A percentile compares a stretch with the other conserved stretches of the same genome.
phyloP scores from a whole-genome alignment of 306 rosid genomes.

The Vicia villosa region DNA sequence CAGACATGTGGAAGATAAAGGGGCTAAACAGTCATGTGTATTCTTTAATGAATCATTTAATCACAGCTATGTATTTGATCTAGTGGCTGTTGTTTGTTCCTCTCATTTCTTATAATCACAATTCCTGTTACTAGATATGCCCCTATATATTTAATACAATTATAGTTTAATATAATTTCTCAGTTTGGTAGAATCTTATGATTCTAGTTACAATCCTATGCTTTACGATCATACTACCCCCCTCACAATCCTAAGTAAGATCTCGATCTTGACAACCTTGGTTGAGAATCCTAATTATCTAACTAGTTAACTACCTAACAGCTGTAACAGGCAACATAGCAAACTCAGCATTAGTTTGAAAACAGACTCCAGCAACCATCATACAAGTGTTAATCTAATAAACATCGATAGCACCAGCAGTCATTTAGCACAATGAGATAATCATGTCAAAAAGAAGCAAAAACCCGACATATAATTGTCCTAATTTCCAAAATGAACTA shows the following conservation, averaged over 20 bases:
- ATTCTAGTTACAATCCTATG: neutral
- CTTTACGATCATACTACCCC: neutral
- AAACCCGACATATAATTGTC: neutral
- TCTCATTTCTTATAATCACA: no score
- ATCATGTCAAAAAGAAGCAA: slow-evolving; percentile 6
- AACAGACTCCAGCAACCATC: no score
- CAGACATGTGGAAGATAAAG: no score
- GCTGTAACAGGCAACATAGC: neutral
- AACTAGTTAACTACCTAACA: neutral
- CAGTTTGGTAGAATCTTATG: neutral
- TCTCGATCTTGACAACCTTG: neutral
- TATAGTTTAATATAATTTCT: no score
- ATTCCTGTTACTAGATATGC: no score
- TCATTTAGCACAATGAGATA: slow-evolving; percentile 20
- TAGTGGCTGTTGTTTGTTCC: no score
- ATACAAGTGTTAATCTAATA: neutral
- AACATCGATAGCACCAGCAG: neutral
- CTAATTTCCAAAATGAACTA: slow-evolving; percentile 25
- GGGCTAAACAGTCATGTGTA: no score
- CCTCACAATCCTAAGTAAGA: neutral
- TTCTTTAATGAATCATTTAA: no score
- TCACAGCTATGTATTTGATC: no score
- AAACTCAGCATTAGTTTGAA: no score
- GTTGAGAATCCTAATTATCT: neutral
- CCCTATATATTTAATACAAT: no score